Evolutionary conservation across 2,329 filamentous ascomycete species (phyloP).

Genomic region (Colletotrichum phormii): DNA sequence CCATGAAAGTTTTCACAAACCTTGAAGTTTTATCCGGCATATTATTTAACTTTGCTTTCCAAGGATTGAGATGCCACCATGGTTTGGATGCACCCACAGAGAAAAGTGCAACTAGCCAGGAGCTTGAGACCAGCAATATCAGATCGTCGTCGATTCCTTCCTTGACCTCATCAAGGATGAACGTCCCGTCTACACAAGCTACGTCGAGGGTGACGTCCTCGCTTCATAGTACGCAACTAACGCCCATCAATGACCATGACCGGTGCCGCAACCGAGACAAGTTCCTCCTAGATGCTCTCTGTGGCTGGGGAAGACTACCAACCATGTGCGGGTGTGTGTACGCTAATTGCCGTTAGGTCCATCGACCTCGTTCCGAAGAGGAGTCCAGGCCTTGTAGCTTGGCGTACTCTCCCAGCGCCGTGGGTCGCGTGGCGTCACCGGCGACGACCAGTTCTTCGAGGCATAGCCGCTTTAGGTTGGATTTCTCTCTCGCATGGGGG

Average conservation of each 20-base stretch:
- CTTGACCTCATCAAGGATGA: not conserved
- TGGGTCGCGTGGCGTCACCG: conserved; percentile 13
- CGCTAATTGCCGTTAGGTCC: not conserved
- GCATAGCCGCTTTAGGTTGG: conserved; percentile 2
- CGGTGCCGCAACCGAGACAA: not conserved
- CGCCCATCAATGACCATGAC: not conserved
- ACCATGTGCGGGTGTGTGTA: conserved; percentile 1
- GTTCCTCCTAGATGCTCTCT: not conserved
- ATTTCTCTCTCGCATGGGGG: not conserved
- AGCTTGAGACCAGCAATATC: not conserved
- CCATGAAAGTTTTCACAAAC: not conserved
- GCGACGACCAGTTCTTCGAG: not conserved
- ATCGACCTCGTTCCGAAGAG: not conserved
- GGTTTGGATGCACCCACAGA: not conserved
- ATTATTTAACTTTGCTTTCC: not conserved
- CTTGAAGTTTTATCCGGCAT: not conserved
- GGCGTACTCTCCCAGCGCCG: not conserved
- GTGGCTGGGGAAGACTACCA: not conserved
- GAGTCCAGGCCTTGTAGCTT: not conserved
- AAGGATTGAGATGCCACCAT: not conserved
- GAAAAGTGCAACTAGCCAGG: not conserved
- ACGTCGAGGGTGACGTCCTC: not conserved
- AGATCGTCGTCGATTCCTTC: not conserved
- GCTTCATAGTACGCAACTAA: not conserved
- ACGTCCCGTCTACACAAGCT: not conserved